Base-by-base conservation (phyloP, 805 yeast genomes). In the Starmerella vitae region DNA sequence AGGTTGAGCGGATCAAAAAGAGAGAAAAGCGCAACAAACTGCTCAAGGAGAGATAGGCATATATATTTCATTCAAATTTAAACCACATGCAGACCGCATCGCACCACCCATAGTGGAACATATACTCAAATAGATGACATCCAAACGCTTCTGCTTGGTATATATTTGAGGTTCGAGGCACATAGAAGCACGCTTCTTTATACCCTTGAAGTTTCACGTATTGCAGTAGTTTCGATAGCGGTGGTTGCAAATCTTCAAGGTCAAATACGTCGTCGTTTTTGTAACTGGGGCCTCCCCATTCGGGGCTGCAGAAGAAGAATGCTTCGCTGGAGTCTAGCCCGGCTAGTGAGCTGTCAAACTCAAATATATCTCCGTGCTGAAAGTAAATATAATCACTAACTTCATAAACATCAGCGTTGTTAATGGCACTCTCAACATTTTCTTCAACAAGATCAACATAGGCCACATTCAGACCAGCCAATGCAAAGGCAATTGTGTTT, bases 11-110 rank as follows among this genome's bases (percentile, higher is more conserved):
- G 62, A 58, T 88, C 63, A 77, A 80, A 64, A 77, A 79, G 66
- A 76, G 79, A 56, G 98, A 88, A 58, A 88, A 88, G 78, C 77
- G 97, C 64, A 88, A 86, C 65, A 88, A 88, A 64, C 66, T 85
- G 54, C 74, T 86, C 58, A 84, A 78, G 58, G 97, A 86, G 56
- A 94, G 96, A 60, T 80, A 49, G 41, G 19, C 30, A n/a, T 12
- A 13, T 12, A 5, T 12, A 4, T 5, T 13, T 31, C 5, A 20
- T 20, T 20, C 10, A 13, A 31, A 13, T 7, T 32, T n/a, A 28
- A 41, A 48, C 43, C 44, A 43, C 5, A 44, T 39, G 20, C 45
- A 41, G 4, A 41, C 20, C 4, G 46, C 49, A 20, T 39, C 38
- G 33, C 49, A 47, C 36, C 43, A 33, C 3, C 41, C 43, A 1